Evolutionary conservation across 345 rosid species (phyloP).

Genomic region (Moringa oleifera): DNA sequence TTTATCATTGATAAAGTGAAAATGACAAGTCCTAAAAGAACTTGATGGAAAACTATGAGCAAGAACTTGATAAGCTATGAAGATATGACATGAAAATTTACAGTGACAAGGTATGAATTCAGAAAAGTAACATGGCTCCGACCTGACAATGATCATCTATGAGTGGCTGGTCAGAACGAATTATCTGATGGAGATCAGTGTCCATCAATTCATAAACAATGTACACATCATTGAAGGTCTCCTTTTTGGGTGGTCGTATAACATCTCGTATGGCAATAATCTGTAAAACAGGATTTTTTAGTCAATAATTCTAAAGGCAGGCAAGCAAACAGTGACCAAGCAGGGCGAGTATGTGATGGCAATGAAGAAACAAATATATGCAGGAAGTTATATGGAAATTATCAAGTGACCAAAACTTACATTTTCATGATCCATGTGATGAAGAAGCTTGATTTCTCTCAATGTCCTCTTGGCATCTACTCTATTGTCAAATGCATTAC

Average conservation of each 20-base stretch:
- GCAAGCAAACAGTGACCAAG: too few relatives aligned
- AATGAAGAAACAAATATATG: too few relatives aligned
- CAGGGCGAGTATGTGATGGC: too few relatives aligned
- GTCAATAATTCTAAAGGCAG: too few relatives aligned
- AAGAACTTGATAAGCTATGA: background rate
- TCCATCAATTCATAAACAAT: conserved; percentile 57
- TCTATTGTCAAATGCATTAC: conserved; percentile 47
- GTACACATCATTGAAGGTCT: conserved; percentile 47
- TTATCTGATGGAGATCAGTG: conserved; percentile 58
- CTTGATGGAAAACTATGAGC: too few relatives aligned
- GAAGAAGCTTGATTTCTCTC: conserved; percentile 59
- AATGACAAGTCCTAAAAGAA: background rate
- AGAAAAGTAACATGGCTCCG: too few relatives aligned
- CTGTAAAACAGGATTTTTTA: too few relatives aligned
- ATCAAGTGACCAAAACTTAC: conserved; percentile 11
- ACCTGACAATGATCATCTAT: conserved; percentile 60
- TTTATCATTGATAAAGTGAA: too few relatives aligned
- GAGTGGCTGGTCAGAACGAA: conserved; percentile 46
- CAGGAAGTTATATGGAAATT: too few relatives aligned
- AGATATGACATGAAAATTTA: too few relatives aligned
- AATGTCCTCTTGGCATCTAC: conserved; percentile 53
- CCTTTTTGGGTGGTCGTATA: conserved; percentile 47
- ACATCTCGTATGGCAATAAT: conserved; percentile 45
- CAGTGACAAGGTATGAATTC: too few relatives aligned
- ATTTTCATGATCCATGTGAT: conserved; percentile 44